A percentile compares a stretch with the other conserved stretches of the same genome.
phyloP scores from a whole-genome alignment of 257 asterid genomes.

The Craterostigma plantagineum region DNA sequence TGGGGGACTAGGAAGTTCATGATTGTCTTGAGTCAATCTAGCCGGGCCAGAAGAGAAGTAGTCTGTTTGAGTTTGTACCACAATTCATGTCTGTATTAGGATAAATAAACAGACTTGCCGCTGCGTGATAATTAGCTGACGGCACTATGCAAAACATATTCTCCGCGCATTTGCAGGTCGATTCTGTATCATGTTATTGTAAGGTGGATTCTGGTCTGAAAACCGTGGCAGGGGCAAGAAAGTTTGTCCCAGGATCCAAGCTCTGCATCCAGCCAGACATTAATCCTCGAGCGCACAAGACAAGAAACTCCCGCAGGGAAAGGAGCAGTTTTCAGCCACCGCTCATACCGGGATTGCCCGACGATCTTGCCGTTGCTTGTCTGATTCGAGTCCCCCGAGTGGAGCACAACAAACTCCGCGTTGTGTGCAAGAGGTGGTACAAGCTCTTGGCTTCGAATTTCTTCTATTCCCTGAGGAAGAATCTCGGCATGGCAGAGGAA shows the following conservation, averaged over 20 bases:
- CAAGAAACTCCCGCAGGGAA: conserved; percentile 31
- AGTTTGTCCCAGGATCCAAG: conserved; percentile 44
- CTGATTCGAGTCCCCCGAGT: conserved; percentile 47
- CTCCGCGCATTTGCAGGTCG: conserved; percentile 30
- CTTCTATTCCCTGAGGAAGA: conserved; percentile 38
- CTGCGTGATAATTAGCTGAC: neutral
- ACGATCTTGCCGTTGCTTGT: conserved; percentile 51
- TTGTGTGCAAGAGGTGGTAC: conserved; percentile 49
- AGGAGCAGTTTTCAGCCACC: conserved; percentile 44
- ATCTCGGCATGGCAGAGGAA: conserved; percentile 49
- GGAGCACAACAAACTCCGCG: conserved; percentile 38
- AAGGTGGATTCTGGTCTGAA: conserved; percentile 44
- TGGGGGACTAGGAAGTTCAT: no score
- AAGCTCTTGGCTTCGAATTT: conserved; percentile 40
- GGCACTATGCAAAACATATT: conserved; percentile 3
- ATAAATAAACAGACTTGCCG: no score
- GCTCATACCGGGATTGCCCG: conserved; percentile 47
- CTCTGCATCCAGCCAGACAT: conserved; percentile 48
- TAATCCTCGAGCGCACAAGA: conserved; percentile 36
- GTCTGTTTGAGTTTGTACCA: no score
- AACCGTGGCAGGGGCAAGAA: conserved; percentile 46
- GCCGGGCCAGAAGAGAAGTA: no score
- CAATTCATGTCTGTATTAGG: conserved; percentile 1
- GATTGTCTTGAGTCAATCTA: no score
- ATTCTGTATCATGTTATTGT: conserved; percentile 52